These are phyloP conservation scores for Thermochaetoides thermophila DNA, from an alignment of 495 filamentous ascomycete species.

Conservation along the genomic window DNA sequence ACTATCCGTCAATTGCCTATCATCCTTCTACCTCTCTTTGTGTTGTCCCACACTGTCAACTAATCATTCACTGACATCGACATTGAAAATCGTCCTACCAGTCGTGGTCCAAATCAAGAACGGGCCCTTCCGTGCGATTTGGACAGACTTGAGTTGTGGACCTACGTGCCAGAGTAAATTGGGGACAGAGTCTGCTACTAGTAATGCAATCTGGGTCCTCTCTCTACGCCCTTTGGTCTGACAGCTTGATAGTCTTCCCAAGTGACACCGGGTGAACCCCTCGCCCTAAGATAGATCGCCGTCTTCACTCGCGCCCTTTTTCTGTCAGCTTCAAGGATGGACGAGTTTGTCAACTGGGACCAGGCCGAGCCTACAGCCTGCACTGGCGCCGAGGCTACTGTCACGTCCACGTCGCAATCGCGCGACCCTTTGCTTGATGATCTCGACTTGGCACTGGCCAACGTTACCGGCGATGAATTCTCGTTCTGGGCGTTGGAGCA, in stretches of 20 bases:
- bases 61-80: too few relatives aligned
- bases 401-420: conserved; percentile 4
- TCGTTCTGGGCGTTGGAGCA: conserved; percentile 36
- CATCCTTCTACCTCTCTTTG: too few relatives aligned
- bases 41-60: too few relatives aligned
- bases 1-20: too few relatives aligned
- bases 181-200: too few relatives aligned
- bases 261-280: neutral
- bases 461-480: conserved; percentile 33
- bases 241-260: conserved; percentile 2
- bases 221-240: conserved; percentile 8
- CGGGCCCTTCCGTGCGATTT: too few relatives aligned
- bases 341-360: conserved; percentile 36
- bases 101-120: too few relatives aligned
- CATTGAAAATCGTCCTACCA: too few relatives aligned
- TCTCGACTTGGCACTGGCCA: conserved; percentile 30
- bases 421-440: conserved; percentile 15
- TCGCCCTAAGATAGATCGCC: conserved; percentile 5
- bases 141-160: too few relatives aligned
- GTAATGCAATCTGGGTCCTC: neutral
- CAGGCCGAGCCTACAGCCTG: conserved; percentile 15
- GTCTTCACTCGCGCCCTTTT: conserved; percentile 5
- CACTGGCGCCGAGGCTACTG: conserved; percentile 7
- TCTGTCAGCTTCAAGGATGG: conserved; percentile 14
- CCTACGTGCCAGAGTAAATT: neutral